These are phyloP conservation scores for Hymenochaete sp. DNA, from an alignment of 1,284 basidiomycete species.

Conservation along the genomic window DNA sequence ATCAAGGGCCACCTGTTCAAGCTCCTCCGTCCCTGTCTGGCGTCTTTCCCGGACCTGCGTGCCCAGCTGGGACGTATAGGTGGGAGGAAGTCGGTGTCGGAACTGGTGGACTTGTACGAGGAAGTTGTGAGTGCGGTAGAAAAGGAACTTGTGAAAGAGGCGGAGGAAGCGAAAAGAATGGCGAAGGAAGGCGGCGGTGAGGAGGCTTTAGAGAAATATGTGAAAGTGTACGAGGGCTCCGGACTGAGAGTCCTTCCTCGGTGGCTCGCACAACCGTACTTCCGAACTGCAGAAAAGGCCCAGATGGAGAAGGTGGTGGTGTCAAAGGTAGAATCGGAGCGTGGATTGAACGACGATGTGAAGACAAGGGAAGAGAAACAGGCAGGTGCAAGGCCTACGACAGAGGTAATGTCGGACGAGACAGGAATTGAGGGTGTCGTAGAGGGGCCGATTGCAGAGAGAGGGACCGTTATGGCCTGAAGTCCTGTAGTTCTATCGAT, in stretches of 20 bases:
- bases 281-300: slow-evolving; percentile 49
- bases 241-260: slow-evolving; percentile 62
- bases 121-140: slow-evolving; percentile 63
- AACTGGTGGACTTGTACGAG: slow-evolving; percentile 36
- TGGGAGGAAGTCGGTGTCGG: slow-evolving; percentile 35
- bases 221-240: slow-evolving; percentile 40
- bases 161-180: no score
- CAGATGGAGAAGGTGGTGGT: no score
- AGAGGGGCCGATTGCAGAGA: no score
- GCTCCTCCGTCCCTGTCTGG: slow-evolving; percentile 74
- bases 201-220: slow-evolving; percentile 35
- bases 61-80: slow-evolving; percentile 52
- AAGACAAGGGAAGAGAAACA: no score
- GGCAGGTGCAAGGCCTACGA: no score
- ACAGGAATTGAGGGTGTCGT: no score
- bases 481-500: no score
- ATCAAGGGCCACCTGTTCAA: slow-evolving; percentile 94
- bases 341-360: no score
- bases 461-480: no score
- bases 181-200: slow-evolving; percentile 24
- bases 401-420: no score
- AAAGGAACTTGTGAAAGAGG: slow-evolving; percentile 47
- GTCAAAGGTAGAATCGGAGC: no score
- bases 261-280: slow-evolving; percentile 84
- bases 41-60: slow-evolving; percentile 63